These are phyloP conservation scores for Desmodesmus armatus DNA, from an alignment of 139 green algal genomes.

Conservation along the genomic window DNA sequence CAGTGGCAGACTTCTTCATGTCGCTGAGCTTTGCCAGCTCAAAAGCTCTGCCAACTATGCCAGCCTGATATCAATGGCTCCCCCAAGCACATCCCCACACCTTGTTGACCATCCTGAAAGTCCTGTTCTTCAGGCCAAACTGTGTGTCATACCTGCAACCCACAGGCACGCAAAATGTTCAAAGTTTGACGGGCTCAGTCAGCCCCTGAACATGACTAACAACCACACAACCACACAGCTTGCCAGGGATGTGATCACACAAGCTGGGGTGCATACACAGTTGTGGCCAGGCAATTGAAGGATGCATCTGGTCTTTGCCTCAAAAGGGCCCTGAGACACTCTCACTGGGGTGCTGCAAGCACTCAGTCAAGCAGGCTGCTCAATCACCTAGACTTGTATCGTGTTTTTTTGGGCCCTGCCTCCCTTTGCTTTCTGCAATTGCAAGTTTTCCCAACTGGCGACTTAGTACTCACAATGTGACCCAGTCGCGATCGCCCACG, in stretches of 20 bases:
- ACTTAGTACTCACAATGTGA: neutral
- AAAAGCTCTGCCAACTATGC: too few relatives aligned
- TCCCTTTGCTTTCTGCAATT: neutral
- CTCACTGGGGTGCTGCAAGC: neutral
- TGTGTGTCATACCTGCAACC: neutral
- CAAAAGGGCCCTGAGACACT: neutral
- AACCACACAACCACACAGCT: too few relatives aligned
- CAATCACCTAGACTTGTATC: neutral
- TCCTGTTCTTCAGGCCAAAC: neutral
- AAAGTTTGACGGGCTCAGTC: neutral
- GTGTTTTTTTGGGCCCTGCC: neutral
- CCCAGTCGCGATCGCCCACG: neutral
- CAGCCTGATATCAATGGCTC: too few relatives aligned
- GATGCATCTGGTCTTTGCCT: neutral
- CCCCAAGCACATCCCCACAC: too few relatives aligned
- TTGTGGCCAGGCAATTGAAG: neutral
- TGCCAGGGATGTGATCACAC: neutral
- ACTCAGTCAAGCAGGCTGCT: neutral
- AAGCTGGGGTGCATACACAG: neutral
- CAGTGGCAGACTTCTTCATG: too few relatives aligned
- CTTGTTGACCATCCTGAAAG: constrained; percentile 5
- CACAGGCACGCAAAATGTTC: neutral
- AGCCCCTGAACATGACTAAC: too few relatives aligned
- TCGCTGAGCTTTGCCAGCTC: too few relatives aligned
- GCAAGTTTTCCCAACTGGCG: neutral